phyloP scores from a whole-genome alignment of 805 yeast genomes.

The Cyberlindnera veronae region DNA sequence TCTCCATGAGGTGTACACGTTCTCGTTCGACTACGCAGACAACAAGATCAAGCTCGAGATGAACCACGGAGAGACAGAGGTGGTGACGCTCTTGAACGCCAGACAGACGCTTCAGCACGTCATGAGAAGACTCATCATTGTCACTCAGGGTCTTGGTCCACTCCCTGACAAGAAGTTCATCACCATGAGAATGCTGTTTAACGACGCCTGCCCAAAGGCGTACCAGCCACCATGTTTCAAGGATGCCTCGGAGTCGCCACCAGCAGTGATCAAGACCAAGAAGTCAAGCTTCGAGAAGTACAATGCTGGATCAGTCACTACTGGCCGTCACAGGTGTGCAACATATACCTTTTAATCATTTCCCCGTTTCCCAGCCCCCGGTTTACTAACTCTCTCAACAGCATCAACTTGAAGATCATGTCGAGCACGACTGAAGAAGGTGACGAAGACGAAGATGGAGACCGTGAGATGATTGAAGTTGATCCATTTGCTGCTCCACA shows the following conservation, averaged over 20 bases:
- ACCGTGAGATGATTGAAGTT: conserved; percentile 12
- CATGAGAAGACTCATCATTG: conserved; percentile 47
- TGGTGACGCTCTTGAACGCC: conserved; percentile 30
- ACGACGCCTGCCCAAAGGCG: conserved; percentile 41
- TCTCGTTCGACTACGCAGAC: conserved; percentile 41
- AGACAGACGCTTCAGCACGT: conserved; percentile 45
- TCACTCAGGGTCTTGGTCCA: conserved; percentile 52
- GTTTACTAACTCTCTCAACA: conserved; percentile 5
- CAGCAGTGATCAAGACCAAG: conserved; percentile 31
- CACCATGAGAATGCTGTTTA: conserved; percentile 47
- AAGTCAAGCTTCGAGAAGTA: conserved; percentile 8
- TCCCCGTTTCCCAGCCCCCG: not conserved
- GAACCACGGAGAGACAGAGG: conserved; percentile 14
- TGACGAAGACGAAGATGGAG: conserved; percentile 1
- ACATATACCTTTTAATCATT: conserved; percentile 2
- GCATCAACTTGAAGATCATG: conserved; percentile 29
- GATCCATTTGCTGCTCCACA: conserved; percentile 21
- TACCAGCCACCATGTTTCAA: conserved; percentile 49
- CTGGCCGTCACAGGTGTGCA: conserved; percentile 28
- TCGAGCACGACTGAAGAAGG: conserved; percentile 17
- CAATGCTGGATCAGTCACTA: conserved; percentile 31
- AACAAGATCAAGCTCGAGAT: conserved; percentile 28
- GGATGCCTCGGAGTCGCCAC: conserved; percentile 37
- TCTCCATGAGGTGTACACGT: conserved; percentile 48
- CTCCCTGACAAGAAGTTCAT: conserved; percentile 46